Percentiles rank a stretch among this genome's conserved stretches.
phyloP scores from a whole-genome alignment of 352 stramenopile species.

The Phytopythium helicoides region DNA sequence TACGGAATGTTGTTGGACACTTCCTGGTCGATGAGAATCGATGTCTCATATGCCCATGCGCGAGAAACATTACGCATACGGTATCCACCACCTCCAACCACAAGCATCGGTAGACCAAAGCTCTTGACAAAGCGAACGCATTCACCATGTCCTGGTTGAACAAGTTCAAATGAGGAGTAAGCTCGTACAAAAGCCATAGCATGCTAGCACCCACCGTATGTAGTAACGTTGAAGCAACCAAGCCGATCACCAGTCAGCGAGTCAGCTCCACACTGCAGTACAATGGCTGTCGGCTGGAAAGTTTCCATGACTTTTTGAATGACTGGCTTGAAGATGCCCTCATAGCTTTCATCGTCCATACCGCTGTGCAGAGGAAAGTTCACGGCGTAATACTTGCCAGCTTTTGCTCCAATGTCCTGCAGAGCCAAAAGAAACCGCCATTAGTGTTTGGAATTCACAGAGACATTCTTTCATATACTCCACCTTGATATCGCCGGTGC shows the following conservation, averaged over 20 bases:
- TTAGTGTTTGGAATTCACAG: too few relatives aligned
- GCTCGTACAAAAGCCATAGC: too few relatives aligned
- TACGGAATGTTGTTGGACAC: conserved; percentile 82
- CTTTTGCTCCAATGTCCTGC: conserved; percentile 94
- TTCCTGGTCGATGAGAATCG: conserved; percentile 87
- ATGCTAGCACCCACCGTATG: conserved; percentile 32
- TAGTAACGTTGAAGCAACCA: conserved; percentile 98
- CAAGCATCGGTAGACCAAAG: conserved; percentile 81
- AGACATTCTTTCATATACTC: too few relatives aligned
- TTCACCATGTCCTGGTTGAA: conserved; percentile 55
- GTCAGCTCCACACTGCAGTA: conserved; percentile 98
- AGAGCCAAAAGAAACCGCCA: conserved; percentile 9
- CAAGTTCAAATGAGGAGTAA: too few relatives aligned
- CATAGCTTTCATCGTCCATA: conserved; percentile 96
- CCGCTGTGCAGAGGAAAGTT: conserved; percentile 97
- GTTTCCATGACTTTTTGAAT: conserved; percentile 93
- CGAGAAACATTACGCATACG: conserved; percentile 87
- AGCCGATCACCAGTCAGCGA: conserved; percentile 96
- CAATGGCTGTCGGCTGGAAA: conserved; percentile 89
- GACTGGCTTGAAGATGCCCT: conserved; percentile 97
- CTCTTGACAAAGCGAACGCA: conserved; percentile 86
- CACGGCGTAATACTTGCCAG: conserved; percentile 94
- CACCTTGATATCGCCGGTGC: conserved; percentile 92
- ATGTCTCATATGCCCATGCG: conserved; percentile 98
- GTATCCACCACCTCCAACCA: conserved; percentile 84